phyloP scores from a whole-genome alignment of 371 early-diverging fungal species.

The Coemansia sp. region DNA sequence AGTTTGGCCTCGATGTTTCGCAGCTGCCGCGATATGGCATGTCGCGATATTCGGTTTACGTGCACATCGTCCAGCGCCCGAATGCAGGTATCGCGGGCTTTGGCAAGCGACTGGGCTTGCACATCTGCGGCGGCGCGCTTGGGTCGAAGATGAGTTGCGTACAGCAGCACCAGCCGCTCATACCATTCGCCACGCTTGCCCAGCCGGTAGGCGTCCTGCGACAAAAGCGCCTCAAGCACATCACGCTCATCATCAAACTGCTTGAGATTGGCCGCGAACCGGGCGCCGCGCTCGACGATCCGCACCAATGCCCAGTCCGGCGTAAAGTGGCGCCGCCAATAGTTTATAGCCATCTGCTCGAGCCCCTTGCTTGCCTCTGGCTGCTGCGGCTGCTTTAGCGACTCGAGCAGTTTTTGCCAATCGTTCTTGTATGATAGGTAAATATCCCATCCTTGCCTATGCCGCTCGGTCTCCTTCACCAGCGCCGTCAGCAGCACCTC shows the following conservation, averaged over 20 bases:
- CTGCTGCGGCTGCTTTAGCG: neutral
- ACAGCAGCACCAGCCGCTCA: conserved; percentile 63
- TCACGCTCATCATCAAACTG: conserved; percentile 60
- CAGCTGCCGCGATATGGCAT: conserved; percentile 34
- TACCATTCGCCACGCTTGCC: conserved; percentile 73
- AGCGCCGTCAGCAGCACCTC: conserved; percentile 11
- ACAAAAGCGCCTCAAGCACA: conserved; percentile 60
- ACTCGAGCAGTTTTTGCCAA: conserved; percentile 10
- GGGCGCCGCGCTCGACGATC: conserved; percentile 59
- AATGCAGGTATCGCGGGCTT: conserved; percentile 34
- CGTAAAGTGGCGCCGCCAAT: conserved; percentile 44
- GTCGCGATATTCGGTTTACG: conserved; percentile 34
- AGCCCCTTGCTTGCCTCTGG: neutral
- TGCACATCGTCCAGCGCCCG: conserved; percentile 32
- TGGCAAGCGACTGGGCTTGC: conserved; percentile 22
- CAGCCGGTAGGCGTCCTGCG: conserved; percentile 60
- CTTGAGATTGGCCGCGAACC: conserved; percentile 60
- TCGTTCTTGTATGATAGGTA: conserved; percentile 14
- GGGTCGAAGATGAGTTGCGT: conserved; percentile 56
- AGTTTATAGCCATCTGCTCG: conserved; percentile 10
- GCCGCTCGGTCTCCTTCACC: conserved; percentile 31
- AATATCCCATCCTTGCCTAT: conserved; percentile 33
- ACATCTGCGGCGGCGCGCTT: conserved; percentile 2
- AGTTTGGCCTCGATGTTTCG: conserved; percentile 35
- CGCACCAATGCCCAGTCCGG: conserved; percentile 67